Base-by-base conservation (phyloP, 768 basidiomycete species). In the Mycena maculata region DNA sequence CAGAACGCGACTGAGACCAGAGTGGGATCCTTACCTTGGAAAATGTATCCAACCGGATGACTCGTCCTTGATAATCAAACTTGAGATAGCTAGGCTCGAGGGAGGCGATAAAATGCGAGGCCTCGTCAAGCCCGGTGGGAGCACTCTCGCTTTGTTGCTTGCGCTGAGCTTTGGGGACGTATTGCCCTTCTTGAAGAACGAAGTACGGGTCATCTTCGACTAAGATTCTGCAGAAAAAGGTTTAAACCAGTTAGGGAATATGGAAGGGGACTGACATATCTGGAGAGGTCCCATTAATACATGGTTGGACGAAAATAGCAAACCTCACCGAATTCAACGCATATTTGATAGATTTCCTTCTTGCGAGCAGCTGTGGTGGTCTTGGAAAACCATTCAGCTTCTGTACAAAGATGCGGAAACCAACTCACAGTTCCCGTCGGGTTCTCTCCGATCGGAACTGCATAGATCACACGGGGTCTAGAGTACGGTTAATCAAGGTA, bases 191-290 rank as follows among this genome's bases (percentile, higher is more conserved):
- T 74, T 93, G 92, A 25, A 93, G 80, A 80, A 92, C 92, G 77
- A 87, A 84, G 76, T 94, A 93, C 4, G 93, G 93, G 77, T 94
- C 93, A 71, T 95, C 93, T 80, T 94, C 92, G 59, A 91, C 65
- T 45, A 67, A 25, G 18, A 67, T 60, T 44, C 66, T 67, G 16
- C 16, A 41, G 23, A 28, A 31, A 27, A 41, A 10, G 33, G 38
- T 39, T 36, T 15, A 22, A 22, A 28, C 22, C 23, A 23, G 25
- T 7, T 44, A 7, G n/a, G n/a, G 7, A 10, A 44, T 4, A 10
- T 36, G 53, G 2, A 11, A 10, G 20, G 38, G 25, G 20, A 57
- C 60, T 59, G 12, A 63, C 66, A 68, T 60, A 23, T 63, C 61
- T 63, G 18, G 39, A 16, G 5, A 22, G 52, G n/a, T 3, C 2